These are phyloP conservation scores for Euphorbia pulcherrima DNA, from an alignment of 345 rosid species.

Conservation along the genomic window DNA sequence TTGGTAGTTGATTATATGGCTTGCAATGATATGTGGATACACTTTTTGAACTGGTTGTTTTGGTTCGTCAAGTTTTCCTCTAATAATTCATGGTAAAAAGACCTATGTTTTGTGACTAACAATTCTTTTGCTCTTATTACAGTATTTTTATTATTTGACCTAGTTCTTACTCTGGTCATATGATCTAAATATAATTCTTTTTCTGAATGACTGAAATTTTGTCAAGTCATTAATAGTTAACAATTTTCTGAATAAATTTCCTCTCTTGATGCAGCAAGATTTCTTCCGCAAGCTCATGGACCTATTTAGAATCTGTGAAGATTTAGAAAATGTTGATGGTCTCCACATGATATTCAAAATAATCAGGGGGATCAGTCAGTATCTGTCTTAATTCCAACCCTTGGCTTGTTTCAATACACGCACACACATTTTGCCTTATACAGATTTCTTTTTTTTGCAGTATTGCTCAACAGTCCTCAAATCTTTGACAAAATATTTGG, in stretches of 20 bases:
- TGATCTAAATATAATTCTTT: not conserved
- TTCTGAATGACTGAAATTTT: not conserved
- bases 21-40: not conserved
- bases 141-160: not conserved
- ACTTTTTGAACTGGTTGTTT: not conserved
- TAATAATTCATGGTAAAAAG: not conserved
- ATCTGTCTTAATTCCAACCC: slow-evolving; percentile 18
- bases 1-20: not conserved
- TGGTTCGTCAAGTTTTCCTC: not conserved
- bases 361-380: slow-evolving; percentile 77
- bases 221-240: not conserved
- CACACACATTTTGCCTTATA: slow-evolving; percentile 6
- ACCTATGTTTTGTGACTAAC: not conserved
- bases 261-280: slow-evolving; percentile 53
- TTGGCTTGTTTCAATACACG: slow-evolving; percentile 5
- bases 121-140: not conserved
- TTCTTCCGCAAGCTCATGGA: slow-evolving; percentile 75
- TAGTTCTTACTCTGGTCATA: not conserved
- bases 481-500: slow-evolving; percentile 76
- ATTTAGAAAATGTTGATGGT: slow-evolving; percentile 50
- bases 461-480: slow-evolving; percentile 71
- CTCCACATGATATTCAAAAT: slow-evolving; percentile 82
- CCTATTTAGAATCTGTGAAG: slow-evolving; percentile 67
- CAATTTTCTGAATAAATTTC: slow-evolving; percentile 16
- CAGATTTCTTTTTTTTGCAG: slow-evolving; percentile 43